Percentiles rank a stretch among this genome's conserved stretches.
These are phyloP conservation scores for Agaricus subrufescens DNA, from an alignment of 768 basidiomycete species.

Conservation along the genomic window DNA sequence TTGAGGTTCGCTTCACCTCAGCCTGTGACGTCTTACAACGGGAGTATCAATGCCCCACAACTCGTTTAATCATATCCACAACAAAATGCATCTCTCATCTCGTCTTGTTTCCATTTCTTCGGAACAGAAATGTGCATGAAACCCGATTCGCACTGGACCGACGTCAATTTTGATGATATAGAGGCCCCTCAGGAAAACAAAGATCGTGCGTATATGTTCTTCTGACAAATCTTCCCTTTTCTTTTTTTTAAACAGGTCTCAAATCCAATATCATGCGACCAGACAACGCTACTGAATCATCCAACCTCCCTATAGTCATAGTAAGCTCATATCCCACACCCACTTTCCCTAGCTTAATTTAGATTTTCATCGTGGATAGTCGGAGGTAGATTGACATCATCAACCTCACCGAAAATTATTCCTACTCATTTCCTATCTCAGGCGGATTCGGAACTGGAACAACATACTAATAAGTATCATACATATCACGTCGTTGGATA, in stretches of 20 bases:
- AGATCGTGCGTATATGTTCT: conserved; percentile 15
- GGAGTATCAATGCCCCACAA: conserved; percentile 8
- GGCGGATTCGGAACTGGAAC: conserved; percentile 24
- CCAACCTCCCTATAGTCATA: conserved; percentile 44
- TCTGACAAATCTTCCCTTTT: neutral
- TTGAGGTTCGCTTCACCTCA: conserved; percentile 12
- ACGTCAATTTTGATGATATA: conserved; percentile 3
- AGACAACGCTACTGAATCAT: conserved; percentile 23
- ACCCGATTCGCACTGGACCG: neutral
- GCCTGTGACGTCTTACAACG: conserved; percentile 10
- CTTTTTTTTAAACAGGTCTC: conserved; percentile 23
- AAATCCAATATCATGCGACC: conserved; percentile 46
- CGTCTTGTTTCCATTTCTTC: neutral
- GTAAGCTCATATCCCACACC: conserved; percentile 22
- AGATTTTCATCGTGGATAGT: conserved; percentile 35
- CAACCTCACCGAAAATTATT: no score
- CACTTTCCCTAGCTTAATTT: neutral
- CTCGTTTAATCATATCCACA: conserved; percentile 11
- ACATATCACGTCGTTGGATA: neutral
- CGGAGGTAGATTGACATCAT: conserved; percentile 24
- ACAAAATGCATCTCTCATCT: conserved; percentile 9
- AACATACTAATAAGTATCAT: conserved; percentile 13
- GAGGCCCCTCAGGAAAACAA: conserved; percentile 16
- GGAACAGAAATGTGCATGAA: neutral
- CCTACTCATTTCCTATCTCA: neutral